phyloP scores from a whole-genome alignment of 208 protist species.

The Balamuthia mandrillaris region DNA sequence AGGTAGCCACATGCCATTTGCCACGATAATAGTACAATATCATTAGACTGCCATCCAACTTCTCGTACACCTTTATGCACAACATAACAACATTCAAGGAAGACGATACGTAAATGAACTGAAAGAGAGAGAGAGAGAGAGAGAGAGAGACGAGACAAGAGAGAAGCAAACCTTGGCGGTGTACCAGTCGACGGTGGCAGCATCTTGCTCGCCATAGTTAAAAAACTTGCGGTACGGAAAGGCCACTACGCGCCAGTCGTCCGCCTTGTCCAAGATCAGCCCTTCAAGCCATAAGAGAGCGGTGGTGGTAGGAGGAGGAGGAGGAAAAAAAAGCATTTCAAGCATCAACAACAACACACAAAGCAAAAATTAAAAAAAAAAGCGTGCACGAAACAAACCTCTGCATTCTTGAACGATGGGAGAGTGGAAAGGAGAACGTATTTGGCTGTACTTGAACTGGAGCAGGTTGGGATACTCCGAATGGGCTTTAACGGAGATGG shows the following conservation, averaged over 20 bases:
- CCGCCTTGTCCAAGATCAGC: neutral
- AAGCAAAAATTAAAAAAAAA: too few relatives aligned
- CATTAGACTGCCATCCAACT: neutral
- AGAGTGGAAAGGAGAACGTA: neutral
- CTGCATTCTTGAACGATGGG: neutral
- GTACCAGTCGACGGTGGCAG: neutral
- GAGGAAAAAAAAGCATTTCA: too few relatives aligned
- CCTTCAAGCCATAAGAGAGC: neutral
- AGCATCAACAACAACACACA: too few relatives aligned
- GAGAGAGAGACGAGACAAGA: neutral
- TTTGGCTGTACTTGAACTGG: neutral
- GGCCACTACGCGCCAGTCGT: neutral
- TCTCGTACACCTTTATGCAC: neutral
- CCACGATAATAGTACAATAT: neutral
- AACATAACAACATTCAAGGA: too few relatives aligned
- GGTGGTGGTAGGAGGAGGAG: too few relatives aligned
- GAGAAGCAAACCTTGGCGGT: neutral
- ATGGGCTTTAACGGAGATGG: neutral
- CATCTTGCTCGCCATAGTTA: neutral
- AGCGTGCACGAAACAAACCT: too few relatives aligned
- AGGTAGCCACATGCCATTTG: neutral
- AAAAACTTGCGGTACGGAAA: conserved; percentile 10
- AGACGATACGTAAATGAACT: too few relatives aligned
- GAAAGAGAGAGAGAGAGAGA: neutral
- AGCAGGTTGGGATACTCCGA: neutral